Percentiles rank a stretch among this genome's conserved stretches.
Evolutionary conservation across 2,329 filamentous ascomycete species (phyloP).

Genomic region (Leptographium procerum): DNA sequence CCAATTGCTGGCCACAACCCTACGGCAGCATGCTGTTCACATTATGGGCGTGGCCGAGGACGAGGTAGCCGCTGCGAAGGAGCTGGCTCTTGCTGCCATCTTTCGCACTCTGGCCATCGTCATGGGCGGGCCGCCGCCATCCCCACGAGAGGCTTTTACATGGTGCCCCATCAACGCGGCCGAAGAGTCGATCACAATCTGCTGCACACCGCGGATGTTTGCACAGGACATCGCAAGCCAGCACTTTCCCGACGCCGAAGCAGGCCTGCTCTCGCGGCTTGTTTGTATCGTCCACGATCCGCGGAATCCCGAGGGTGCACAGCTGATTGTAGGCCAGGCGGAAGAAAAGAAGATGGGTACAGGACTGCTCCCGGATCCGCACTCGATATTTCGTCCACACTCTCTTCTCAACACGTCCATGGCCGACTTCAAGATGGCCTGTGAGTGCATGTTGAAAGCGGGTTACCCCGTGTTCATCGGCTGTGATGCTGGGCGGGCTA

Average conservation of each 20-base stretch:
- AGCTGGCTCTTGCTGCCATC: neutral
- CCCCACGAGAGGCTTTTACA: neutral
- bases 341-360: neutral
- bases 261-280: neutral
- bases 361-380: neutral
- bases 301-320: neutral
- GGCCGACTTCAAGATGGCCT: constrained; percentile 1
- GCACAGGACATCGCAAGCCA: neutral
- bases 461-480: neutral
- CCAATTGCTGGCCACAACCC: neutral
- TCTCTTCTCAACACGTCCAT: neutral
- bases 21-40: neutral
- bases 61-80: neutral
- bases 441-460: neutral
- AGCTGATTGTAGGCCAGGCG: neutral
- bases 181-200: neutral
- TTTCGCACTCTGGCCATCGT: neutral
- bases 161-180: neutral
- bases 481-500: neutral
- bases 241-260: neutral
- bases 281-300: neutral
- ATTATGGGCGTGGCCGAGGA: neutral
- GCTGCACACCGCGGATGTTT: neutral
- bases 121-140: neutral
- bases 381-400: neutral